Evolutionary conservation across 2,329 filamentous ascomycete species (phyloP), one percentile per base, ranked within the genome.

Genomic region (Nemania sp.): DNA sequence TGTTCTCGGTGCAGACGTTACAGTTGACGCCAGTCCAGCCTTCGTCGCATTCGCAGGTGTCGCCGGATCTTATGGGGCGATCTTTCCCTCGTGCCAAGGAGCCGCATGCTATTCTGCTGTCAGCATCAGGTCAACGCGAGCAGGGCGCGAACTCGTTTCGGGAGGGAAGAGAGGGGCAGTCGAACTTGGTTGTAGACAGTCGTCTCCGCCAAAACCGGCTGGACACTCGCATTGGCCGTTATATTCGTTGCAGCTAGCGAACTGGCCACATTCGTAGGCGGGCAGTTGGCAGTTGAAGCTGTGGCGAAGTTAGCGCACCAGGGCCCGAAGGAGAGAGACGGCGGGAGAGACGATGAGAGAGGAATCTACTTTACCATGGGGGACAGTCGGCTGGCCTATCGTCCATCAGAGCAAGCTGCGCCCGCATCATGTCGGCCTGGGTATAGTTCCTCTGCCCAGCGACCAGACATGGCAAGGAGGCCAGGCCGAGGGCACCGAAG

Each of bases 241-340:
- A 72, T 87, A 92, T 71, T 89, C 87, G 75, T 95, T 96, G 76
- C 95, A 99, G 35, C 87, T 83, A 37, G 92, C 90, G 74, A 90
- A 99, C 78, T 99, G 95, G 64, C 91, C 87, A 76, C 95, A 99
- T 64, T 87, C 88, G 75, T 97, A 96, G 64, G 91, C 91, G 29
- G 95, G 93, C 15, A 99, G 85, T 60, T 97, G 90, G 79, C 95
- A 99, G 84, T 99, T 98, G 83, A 99, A 99, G 81, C 95, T 94
- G 66, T 11, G 39, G 35, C n/a, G 40, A 29, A 9, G 56, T 74
- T 59, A 72, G 43, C 39, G 18, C 15, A 3, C 6, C 39, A 3
- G 3, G 13, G 69, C 50, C 57, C 40, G 42, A 42, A 7, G 20
- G 18, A 40, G 10, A 20, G 5, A 13, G 25, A 45, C 4, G 12